phyloP scores from a whole-genome alignment of 1,284 basidiomycete species.

The Jaminaea rosea region DNA sequence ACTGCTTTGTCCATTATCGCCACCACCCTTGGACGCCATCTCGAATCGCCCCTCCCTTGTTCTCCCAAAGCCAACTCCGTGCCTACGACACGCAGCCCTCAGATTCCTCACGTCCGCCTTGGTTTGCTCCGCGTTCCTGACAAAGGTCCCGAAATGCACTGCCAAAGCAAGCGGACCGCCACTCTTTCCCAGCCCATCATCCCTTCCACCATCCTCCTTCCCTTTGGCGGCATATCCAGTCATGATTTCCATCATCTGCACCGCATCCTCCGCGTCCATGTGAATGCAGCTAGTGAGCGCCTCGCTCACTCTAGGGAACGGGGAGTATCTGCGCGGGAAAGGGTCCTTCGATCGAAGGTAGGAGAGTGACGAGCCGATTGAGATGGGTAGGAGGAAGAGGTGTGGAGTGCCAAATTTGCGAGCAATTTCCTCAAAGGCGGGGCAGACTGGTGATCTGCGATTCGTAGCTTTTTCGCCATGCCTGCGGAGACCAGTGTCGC shows the following conservation, averaged over 20 bases:
- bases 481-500: slow-evolving; percentile 39
- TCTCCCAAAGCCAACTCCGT: slow-evolving; percentile 7
- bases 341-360: slow-evolving; percentile 33
- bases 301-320: slow-evolving; percentile 23
- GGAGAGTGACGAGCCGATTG: slow-evolving; percentile 24
- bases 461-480: slow-evolving; percentile 14
- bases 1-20: neutral
- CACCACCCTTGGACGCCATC: neutral
- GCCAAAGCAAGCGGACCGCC: slow-evolving; percentile 15
- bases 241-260: slow-evolving; percentile 19
- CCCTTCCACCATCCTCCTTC: neutral
- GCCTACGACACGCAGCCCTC: slow-evolving; percentile 16
- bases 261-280: slow-evolving; percentile 33
- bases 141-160: slow-evolving; percentile 27
- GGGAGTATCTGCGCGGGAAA: slow-evolving; percentile 23
- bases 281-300: slow-evolving; percentile 27
- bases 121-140: slow-evolving; percentile 27
- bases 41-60: slow-evolving; percentile 2
- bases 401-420: slow-evolving; percentile 21
- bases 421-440: slow-evolving; percentile 35
- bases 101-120: slow-evolving; percentile 23
- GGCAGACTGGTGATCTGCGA: slow-evolving; percentile 19
- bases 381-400: slow-evolving; percentile 35
- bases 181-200: neutral
- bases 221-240: neutral